These are phyloP conservation scores for Ustilago lituana DNA, from an alignment of 1,284 basidiomycete genomes.

Conservation along the genomic window DNA sequence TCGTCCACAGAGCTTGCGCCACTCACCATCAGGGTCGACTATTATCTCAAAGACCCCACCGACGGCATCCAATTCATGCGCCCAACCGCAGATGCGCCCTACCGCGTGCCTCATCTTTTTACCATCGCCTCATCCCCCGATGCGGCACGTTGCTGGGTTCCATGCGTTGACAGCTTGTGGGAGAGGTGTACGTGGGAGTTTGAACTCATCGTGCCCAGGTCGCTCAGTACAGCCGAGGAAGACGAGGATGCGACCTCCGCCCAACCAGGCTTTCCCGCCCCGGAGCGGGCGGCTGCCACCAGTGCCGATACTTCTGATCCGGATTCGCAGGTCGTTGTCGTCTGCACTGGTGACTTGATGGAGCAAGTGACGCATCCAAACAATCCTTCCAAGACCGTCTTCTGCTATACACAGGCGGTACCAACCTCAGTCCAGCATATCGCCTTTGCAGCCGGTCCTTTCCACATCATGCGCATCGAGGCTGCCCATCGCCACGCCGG, in stretches of 20 bases:
- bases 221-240: slow-evolving; percentile 62
- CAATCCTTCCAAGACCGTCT: slow-evolving; percentile 92
- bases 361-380: slow-evolving; percentile 82
- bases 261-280: slow-evolving; percentile 7
- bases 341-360: slow-evolving; percentile 84
- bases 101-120: slow-evolving; percentile 85
- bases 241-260: slow-evolving; percentile 15
- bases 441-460: slow-evolving; percentile 93
- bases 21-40: slow-evolving; percentile 79
- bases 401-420: slow-evolving; percentile 87
- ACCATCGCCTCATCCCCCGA: slow-evolving; percentile 88
- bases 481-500: slow-evolving; percentile 69
- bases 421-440: slow-evolving; percentile 94
- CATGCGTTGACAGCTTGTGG: slow-evolving; percentile 93
- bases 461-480: slow-evolving; percentile 68
- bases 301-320: slow-evolving; percentile 14
- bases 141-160: slow-evolving; percentile 93
- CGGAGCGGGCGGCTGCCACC: slow-evolving; percentile 4
- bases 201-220: slow-evolving; percentile 89
- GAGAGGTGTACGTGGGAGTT: slow-evolving; percentile 99
- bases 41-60: slow-evolving; percentile 80
- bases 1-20: slow-evolving; percentile 75
- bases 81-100: slow-evolving; percentile 81
- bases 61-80: slow-evolving; percentile 88
- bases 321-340: slow-evolving; percentile 74